Evolutionary conservation across 345 rosid genomes (phyloP).

Genomic region (Gynandropsis gynandra): DNA sequence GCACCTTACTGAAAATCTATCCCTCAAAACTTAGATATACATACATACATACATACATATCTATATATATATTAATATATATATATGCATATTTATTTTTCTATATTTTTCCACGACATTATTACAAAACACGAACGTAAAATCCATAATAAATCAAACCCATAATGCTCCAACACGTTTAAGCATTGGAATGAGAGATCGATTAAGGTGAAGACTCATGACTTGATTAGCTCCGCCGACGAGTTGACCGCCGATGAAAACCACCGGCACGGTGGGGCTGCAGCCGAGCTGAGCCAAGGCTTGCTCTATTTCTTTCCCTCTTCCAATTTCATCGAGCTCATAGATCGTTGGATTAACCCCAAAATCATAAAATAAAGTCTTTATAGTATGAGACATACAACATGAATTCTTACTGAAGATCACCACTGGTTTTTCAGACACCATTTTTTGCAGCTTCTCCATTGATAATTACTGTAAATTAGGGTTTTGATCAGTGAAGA

Average conservation of each 20-base stretch:
- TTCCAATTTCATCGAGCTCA: conserved; percentile 60
- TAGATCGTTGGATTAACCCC: conserved; percentile 61
- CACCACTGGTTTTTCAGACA: conserved; percentile 69
- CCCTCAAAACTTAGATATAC: too few relatives aligned
- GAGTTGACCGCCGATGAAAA: conserved; percentile 75
- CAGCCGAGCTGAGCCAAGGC: conserved; percentile 63
- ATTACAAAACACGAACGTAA: too few relatives aligned
- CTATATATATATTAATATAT: too few relatives aligned
- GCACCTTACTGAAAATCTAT: too few relatives aligned
- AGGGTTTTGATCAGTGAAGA: too few relatives aligned
- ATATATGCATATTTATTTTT: too few relatives aligned
- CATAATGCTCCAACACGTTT: conserved; percentile 64
- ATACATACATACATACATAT: too few relatives aligned
- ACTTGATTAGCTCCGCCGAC: conserved; percentile 77
- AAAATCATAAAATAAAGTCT: conserved; percentile 53
- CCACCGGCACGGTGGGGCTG: conserved; percentile 55
- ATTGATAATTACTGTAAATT: conserved; percentile 17
- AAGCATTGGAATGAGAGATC: conserved; percentile 66
- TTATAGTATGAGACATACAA: conserved; percentile 72
- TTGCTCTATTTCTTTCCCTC: conserved; percentile 68
- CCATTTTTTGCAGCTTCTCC: conserved; percentile 62
- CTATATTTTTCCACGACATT: too few relatives aligned
- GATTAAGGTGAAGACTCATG: conserved; percentile 79
- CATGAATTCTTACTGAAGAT: conserved; percentile 77
- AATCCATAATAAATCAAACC: conserved; percentile 32